Base-by-base conservation (phyloP, 305 asterid genomes). In the Coffea humblotiana region DNA sequence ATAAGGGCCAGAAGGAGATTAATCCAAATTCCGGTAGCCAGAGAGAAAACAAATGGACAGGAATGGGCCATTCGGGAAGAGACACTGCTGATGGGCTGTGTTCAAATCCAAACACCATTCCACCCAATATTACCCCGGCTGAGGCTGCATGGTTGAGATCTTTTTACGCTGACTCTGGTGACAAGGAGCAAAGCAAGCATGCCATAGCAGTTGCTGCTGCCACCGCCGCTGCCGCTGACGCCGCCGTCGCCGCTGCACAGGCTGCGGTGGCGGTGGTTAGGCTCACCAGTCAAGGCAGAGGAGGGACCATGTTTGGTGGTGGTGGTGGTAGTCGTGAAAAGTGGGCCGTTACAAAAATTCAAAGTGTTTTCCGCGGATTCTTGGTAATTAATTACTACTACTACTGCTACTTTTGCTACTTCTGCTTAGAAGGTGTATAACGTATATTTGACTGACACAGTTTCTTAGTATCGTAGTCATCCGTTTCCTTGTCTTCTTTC, bases 131-230 rank as follows among this genome's bases (percentile, higher is more conserved):
- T 19, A 94, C 98, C 0, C 90, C 94, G 9, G 92, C 91, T 5
- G 97, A 94, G 77, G 98, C 96, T 25, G 94, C 93, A 29, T 92
- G 97, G 98, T 83, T 92, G 63, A 87, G 86, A 47, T 91, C 96
- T 2, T 92, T 91, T 80, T 92, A 89, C 82, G n/a, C 16, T 47
- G 88, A 83, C 2, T 25, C 86, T 3, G 91, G 43, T 40, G 43
- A 88, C 49, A 85, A 77, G 76, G 94, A 90, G 71, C 94, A 88
- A 82, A 94, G 75, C 91, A 91, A 89, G 81, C 97, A 92, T 84
- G 97, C 97, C 18, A 91, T 93, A 6, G 98, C 97, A 27, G 97
- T 92, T 56, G 97, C 97, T 8, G 94, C 98, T 1, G 97, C 97
- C 64, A 91, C 97, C 0, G 97, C 97, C 0, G 97, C 97, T 0